Conservation (phyloP, 78 protist genomes). For the Emiliania huxleyi region DNA sequence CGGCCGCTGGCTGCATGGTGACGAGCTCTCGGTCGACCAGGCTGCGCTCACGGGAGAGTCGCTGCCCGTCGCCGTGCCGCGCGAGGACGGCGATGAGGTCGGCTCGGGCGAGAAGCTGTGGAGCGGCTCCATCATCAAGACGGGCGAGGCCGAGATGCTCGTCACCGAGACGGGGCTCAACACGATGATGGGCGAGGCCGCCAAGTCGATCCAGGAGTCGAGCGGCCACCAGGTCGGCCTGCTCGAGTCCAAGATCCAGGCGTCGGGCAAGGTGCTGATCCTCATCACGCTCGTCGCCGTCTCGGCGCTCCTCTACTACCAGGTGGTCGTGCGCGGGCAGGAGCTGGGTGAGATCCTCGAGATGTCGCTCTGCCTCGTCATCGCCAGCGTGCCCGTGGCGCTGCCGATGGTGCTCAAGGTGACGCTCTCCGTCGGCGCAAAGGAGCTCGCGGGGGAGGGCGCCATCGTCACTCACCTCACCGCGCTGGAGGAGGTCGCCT, state of each 20-base stretch:
- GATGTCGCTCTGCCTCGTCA: not conserved
- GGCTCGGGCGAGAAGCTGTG: not conserved
- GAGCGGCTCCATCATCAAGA: not conserved
- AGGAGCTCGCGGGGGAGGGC: slow-evolving; percentile 71
- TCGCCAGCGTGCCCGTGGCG: slow-evolving; percentile 69
- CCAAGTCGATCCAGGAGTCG: not conserved
- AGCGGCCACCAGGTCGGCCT: not conserved
- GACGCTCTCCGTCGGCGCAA: slow-evolving; percentile 84
- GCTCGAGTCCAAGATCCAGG: not conserved
- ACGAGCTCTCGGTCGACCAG: slow-evolving; percentile 15
- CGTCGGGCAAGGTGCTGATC: not conserved
- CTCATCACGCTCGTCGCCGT: not conserved
- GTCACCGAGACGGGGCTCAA: not conserved
- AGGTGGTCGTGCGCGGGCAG: not conserved
- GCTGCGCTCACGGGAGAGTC: slow-evolving; percentile 49
- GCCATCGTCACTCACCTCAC: slow-evolving; percentile 74
- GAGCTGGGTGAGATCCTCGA: not conserved
- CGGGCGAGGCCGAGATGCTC: not conserved
- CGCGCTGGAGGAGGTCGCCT: too few species aligned
- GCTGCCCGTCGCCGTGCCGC: not conserved
- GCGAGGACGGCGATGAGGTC: not conserved
- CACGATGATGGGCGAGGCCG: slow-evolving; percentile 21
- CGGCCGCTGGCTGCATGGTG: not conserved
- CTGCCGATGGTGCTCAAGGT: slow-evolving; percentile 82
- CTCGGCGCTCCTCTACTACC: not conserved